Evolutionary conservation across 768 basidiomycete species (phyloP).

Genomic region (Baorangia bicolor): DNA sequence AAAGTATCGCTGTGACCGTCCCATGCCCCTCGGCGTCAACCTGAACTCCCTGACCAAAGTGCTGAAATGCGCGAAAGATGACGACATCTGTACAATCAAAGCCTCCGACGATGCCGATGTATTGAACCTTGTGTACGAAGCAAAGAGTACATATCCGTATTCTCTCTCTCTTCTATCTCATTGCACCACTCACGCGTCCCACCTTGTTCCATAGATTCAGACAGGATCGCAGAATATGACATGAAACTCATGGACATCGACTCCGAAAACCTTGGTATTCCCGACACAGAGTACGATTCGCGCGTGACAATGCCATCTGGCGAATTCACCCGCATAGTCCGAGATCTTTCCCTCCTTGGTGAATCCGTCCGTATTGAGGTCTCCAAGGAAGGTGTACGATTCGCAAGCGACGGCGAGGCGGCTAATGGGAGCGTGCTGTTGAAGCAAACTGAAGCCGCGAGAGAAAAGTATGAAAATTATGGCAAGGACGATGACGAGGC

Average conservation of each 20-base stretch:
- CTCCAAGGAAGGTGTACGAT: conserved; percentile 92
- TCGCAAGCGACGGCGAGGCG: conserved; percentile 90
- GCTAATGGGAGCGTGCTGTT: conserved; percentile 88
- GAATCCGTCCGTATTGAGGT: conserved; percentile 96
- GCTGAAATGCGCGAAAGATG: conserved; percentile 95
- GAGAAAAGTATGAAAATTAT: conserved; percentile 39
- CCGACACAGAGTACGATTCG: conserved; percentile 96
- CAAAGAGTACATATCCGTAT: conserved; percentile 60
- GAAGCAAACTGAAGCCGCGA: conserved; percentile 64
- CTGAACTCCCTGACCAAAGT: conserved; percentile 90
- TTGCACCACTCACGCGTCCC: neutral
- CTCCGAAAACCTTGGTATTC: conserved; percentile 90
- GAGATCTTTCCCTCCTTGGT: conserved; percentile 86
- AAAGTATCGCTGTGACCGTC: conserved; percentile 89
- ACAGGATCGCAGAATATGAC: conserved; percentile 96
- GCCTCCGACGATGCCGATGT: conserved; percentile 90
- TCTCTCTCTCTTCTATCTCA: neutral
- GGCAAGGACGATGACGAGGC: conserved; percentile 44
- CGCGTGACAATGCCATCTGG: conserved; percentile 80
- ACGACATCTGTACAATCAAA: conserved; percentile 88
- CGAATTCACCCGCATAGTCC: conserved; percentile 92
- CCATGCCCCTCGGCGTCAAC: conserved; percentile 89
- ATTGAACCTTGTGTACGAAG: conserved; percentile 87
- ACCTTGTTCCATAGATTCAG: conserved; percentile 55
- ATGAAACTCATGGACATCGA: conserved; percentile 99